Evolutionary conservation across 208 protist species (phyloP).

Genomic region (Lotmaria passim): DNA sequence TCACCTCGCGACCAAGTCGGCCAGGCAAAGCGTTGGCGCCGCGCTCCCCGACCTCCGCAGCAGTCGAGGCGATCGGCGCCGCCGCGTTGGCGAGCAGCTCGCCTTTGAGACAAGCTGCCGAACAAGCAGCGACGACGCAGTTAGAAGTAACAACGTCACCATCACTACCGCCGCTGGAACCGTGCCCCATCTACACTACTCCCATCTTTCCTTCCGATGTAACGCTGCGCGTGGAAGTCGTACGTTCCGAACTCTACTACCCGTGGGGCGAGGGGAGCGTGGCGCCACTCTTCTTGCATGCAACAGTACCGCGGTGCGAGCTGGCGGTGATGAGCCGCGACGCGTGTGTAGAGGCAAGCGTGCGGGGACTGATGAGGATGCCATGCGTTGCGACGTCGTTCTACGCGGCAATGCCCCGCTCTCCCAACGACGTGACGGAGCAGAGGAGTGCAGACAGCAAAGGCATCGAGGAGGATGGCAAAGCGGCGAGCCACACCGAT

Average conservation of each 20-base stretch:
- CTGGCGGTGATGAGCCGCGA: constrained; percentile 48
- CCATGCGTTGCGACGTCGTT: constrained; percentile 19
- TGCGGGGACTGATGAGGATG: constrained; percentile 35
- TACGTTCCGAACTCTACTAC: constrained; percentile 55
- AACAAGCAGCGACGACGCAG: neutral
- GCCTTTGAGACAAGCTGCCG: neutral
- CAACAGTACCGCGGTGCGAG: constrained; percentile 26
- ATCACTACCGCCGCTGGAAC: too few species aligned
- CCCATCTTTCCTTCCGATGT: constrained; percentile 59
- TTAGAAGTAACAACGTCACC: too few species aligned
- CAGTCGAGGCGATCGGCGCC: constrained; percentile 26
- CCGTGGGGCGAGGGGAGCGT: constrained; percentile 50
- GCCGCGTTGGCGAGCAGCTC: constrained; percentile 30
- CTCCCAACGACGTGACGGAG: neutral
- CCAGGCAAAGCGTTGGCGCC: constrained; percentile 16
- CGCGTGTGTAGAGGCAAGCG: constrained; percentile 42
- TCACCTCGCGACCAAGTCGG: constrained; percentile 26
- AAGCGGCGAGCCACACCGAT: neutral
- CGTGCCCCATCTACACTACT: constrained; percentile 39
- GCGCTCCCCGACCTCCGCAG: constrained; percentile 30
- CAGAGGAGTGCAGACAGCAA: neutral
- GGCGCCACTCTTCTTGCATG: constrained; percentile 50
- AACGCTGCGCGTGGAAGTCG: constrained; percentile 33
- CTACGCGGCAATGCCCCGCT: too few species aligned
- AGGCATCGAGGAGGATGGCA: neutral